phyloP scores from a whole-genome alignment of 768 basidiomycete genomes.

The Auricularia cornea region DNA sequence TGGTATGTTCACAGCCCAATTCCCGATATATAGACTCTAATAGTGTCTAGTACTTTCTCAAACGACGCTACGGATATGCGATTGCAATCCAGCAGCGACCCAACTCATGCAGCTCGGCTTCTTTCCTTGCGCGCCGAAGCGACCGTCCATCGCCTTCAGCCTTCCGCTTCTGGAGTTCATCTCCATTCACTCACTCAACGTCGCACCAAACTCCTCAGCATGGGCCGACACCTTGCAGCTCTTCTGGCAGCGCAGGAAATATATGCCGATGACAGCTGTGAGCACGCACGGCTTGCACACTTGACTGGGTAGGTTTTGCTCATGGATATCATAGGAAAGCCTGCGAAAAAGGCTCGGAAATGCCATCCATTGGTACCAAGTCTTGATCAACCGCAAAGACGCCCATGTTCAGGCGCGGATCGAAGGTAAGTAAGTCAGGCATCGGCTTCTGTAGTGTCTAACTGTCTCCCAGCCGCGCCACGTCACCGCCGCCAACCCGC shows the following conservation, averaged over 20 bases:
- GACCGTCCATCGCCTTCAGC: neutral
- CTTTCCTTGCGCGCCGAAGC: slow-evolving; percentile 4
- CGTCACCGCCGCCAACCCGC: too few relatives aligned
- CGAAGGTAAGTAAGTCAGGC: neutral
- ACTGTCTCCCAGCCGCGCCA: too few relatives aligned
- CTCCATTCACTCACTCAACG: neutral
- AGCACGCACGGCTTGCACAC: too few relatives aligned
- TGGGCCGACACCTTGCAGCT: neutral
- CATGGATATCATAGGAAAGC: neutral
- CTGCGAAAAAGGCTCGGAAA: neutral
- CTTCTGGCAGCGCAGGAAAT: neutral
- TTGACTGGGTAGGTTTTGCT: too few relatives aligned
- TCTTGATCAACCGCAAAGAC: neutral
- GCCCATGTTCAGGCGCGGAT: neutral
- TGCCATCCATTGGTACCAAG: neutral
- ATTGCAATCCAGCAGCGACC: neutral
- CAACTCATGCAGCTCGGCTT: neutral
- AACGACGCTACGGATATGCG: too few relatives aligned
- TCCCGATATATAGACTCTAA: too few relatives aligned
- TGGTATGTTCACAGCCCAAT: too few relatives aligned
- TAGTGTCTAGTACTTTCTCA: too few relatives aligned
- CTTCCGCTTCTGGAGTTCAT: neutral
- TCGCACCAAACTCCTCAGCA: neutral
- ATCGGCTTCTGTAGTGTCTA: too few relatives aligned
- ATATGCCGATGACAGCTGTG: neutral